These are phyloP conservation scores for Suillus subluteus DNA, from an alignment of 768 basidiomycete species.

Conservation along the genomic window DNA sequence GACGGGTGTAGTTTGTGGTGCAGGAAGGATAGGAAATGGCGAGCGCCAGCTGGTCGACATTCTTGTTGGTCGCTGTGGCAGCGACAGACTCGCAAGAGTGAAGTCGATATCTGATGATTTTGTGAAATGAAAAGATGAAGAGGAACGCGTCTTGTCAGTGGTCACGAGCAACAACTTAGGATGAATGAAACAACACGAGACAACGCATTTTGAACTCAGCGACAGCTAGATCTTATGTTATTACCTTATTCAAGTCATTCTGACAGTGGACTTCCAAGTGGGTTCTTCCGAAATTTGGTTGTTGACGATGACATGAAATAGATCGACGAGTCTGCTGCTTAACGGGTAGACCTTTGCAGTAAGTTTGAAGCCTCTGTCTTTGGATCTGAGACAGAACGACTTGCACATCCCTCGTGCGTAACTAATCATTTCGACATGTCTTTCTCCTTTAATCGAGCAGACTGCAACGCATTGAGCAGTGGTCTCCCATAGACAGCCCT, in stretches of 20 bases:
- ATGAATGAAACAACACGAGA: conserved; percentile 3
- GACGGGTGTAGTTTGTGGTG: conserved; percentile 13
- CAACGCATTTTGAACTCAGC: conserved; percentile 8
- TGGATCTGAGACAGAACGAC: not conserved
- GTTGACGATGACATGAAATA: not conserved
- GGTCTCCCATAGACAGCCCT: not conserved
- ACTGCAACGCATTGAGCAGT: not conserved
- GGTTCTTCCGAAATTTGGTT: not conserved
- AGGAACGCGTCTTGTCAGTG: conserved; percentile 4
- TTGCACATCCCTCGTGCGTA: not conserved
- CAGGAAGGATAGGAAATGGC: conserved; percentile 8
- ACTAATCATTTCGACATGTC: not conserved
- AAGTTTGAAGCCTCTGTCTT: not conserved
- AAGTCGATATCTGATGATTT: conserved; percentile 3
- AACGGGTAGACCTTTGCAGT: not conserved
- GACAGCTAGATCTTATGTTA: not conserved
- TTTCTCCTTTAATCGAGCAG: not conserved
- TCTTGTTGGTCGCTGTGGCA: not conserved
- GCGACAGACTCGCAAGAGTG: not conserved
- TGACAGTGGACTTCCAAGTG: not conserved
- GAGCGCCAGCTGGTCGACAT: conserved; percentile 13
- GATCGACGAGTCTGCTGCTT: not conserved
- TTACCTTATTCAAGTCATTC: no score
- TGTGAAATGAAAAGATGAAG: not conserved
- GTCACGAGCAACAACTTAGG: conserved; percentile 1